Evolutionary conservation across 1,139 yeast species (phyloP), one percentile per base, ranked within the genome.

Genomic region (Yamadazyma epiphylla): DNA sequence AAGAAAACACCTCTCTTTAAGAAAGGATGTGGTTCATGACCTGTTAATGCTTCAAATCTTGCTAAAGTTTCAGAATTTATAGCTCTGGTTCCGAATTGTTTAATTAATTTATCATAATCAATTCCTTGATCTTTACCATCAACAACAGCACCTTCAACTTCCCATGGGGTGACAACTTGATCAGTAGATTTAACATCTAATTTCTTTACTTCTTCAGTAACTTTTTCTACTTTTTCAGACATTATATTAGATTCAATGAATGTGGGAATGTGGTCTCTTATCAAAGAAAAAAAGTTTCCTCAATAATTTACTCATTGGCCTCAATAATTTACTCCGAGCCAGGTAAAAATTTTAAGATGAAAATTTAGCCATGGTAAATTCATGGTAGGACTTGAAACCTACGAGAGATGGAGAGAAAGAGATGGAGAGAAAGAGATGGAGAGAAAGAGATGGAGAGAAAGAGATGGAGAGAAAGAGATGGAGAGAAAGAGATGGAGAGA

Each of bases 101-200:
- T 66, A 46, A 87, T 83, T 46, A 91, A 71, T 60, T 86, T 86
- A 39, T 84, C 91, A 58, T 91, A 91, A 61, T 91, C 96, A 43
- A 91, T 89, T 20, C 80, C 89, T 54, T 83, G 88, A 13, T 84
- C 76, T 50, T 82, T 69, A 28, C 99, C 99, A 49, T 88, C 95
- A 30, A 86, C 95, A 27, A 89, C 94, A 4, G 97, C 98, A 38
- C 98, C 99, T 60, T 86, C 96, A 16, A 94, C 99, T 55, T 91
- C 97, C 97, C 98, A 91, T 27, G 98, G 98, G 0, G 98, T 94
- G 43, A 94, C 76, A 30, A 69, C 70, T 56, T 85, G 94, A 33
- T 78, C 89, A 27, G 71, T 71, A 5, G 45, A 31, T 10, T 42
- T 41, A 8, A 60, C 34, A 10, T 47, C 42, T 26, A 62, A 40